Conservation (phyloP, 257 asterid genomes). For the Solanum ahanhuiri region DNA sequence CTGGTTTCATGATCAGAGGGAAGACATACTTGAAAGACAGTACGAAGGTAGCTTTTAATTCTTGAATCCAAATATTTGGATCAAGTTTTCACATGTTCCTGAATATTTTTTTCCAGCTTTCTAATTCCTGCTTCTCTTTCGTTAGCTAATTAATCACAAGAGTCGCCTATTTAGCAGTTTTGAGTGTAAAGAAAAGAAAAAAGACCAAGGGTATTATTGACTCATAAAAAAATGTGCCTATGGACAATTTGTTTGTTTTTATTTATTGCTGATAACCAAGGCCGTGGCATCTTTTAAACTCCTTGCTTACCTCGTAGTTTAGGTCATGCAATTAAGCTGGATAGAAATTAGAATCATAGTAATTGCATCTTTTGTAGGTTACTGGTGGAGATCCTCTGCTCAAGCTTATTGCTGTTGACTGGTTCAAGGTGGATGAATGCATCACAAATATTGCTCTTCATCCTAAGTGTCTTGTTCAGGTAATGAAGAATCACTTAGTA, state of each 20-base stretch:
- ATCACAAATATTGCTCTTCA: slow-evolving; percentile 63
- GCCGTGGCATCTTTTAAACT: not conserved
- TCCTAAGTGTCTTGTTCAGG: slow-evolving; percentile 87
- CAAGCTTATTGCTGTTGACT: slow-evolving; percentile 92
- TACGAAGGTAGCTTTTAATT: slow-evolving; percentile 46
- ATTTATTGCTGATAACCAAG: not conserved
- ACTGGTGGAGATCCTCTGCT: slow-evolving; percentile 92
- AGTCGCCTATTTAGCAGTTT: not conserved
- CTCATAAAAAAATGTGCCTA: not conserved
- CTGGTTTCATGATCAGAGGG: slow-evolving; percentile 98
- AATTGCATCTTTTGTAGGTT: slow-evolving; percentile 38
- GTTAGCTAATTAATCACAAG: not conserved
- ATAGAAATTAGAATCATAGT: not conserved
- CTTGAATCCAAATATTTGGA: not conserved
- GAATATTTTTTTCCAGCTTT: not conserved
- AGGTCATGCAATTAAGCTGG: not conserved
- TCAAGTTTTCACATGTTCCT: not conserved
- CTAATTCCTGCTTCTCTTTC: not conserved
- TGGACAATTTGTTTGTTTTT: not conserved
- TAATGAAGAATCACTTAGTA: slow-evolving; percentile 10
- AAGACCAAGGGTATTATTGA: not conserved
- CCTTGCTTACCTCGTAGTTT: not conserved
- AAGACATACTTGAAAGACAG: slow-evolving; percentile 81
- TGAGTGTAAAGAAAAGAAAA: not conserved
- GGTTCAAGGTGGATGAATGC: slow-evolving; percentile 78